Conservation (phyloP, 805 yeast genomes). For the Pichia exigua region DNA sequence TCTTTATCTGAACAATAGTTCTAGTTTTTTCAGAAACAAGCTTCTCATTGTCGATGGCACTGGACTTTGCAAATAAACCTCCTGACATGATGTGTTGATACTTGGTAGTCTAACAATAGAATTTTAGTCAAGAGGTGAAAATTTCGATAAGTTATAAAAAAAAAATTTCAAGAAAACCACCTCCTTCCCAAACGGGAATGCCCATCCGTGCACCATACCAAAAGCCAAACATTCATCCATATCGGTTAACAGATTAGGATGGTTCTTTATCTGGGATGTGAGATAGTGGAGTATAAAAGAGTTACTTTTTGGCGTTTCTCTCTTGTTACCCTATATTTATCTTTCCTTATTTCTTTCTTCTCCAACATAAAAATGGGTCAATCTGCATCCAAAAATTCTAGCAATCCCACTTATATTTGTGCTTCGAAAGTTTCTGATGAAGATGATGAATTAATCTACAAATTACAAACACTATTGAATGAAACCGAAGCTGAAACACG, state of each 20-base stretch:
- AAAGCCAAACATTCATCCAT: neutral
- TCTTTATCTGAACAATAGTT: constrained; percentile 9
- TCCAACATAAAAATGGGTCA: constrained; percentile 1
- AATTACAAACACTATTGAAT: constrained; percentile 22
- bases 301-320: neutral
- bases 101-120: constrained; percentile 1
- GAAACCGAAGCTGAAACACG: neutral
- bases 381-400: neutral
- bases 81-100: constrained; percentile 3
- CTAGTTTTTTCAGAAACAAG: constrained; percentile 23
- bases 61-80: constrained; percentile 30
- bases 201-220: neutral
- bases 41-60: constrained; percentile 37
- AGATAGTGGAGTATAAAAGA: neutral
- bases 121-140: neutral
- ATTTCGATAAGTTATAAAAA: neutral
- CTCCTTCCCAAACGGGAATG: constrained; percentile 1
- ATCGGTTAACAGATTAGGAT: neutral
- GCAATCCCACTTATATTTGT: constrained; percentile 3
- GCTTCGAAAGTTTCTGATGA: constrained; percentile 9
- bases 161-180: neutral
- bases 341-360: neutral
- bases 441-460: constrained; percentile 26
- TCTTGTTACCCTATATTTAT: neutral
- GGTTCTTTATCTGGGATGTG: neutral